Evolutionary conservation across 2,329 filamentous ascomycete species (phyloP).

Genomic region (Sarocladium brachiariae): DNA sequence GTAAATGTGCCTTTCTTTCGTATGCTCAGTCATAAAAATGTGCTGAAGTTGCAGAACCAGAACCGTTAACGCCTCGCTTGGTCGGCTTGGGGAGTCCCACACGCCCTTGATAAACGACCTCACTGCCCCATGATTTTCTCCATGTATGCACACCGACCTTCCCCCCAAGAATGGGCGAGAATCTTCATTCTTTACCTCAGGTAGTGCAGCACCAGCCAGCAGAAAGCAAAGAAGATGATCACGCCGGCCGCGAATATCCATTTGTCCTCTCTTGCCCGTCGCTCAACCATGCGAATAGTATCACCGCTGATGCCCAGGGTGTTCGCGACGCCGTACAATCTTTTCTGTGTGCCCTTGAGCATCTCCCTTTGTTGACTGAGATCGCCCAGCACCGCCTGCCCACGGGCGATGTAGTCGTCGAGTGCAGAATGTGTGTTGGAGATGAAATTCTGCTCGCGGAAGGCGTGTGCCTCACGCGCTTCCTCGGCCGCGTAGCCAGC

Average conservation of each 20-base stretch:
- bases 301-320: slow-evolving; percentile 90
- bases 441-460: slow-evolving; percentile 88
- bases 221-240: slow-evolving; percentile 81
- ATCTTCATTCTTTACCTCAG: slow-evolving; percentile 41
- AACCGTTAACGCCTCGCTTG: slow-evolving; percentile 8
- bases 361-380: slow-evolving; percentile 86
- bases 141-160: neutral
- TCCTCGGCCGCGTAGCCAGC: slow-evolving; percentile 47
- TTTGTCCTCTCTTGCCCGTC: slow-evolving; percentile 88
- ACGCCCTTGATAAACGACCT: neutral
- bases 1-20: neutral
- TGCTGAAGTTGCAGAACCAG: neutral
- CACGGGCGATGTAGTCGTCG: slow-evolving; percentile 89
- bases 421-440: slow-evolving; percentile 72
- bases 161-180: neutral
- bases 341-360: slow-evolving; percentile 87
- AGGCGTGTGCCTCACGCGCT: slow-evolving; percentile 70
- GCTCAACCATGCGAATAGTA: slow-evolving; percentile 94
- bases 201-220: slow-evolving; percentile 83
- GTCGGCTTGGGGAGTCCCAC: neutral
- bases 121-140: neutral
- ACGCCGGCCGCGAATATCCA: slow-evolving; percentile 94
- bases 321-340: slow-evolving; percentile 87
- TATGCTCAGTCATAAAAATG: neutral
- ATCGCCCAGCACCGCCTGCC: slow-evolving; percentile 83